These are phyloP conservation scores for Saxispiralis lemnorum DNA, from an alignment of 495 filamentous ascomycete species.

Conservation along the genomic window DNA sequence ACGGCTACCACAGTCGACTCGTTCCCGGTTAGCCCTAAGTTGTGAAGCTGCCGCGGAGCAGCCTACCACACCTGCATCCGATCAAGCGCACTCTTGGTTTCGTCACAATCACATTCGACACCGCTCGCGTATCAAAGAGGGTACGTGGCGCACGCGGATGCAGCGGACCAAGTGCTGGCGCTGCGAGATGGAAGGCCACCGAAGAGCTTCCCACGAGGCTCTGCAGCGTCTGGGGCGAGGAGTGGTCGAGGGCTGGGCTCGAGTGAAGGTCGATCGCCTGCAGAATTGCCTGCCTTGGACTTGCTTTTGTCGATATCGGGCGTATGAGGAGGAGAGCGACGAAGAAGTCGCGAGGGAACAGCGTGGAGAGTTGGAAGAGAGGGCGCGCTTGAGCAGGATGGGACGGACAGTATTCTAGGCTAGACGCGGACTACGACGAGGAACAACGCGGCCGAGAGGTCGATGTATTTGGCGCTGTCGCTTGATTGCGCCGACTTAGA, in stretches of 20 bases:
- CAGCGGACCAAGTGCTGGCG: conserved; percentile 13
- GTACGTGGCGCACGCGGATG: conserved; percentile 16
- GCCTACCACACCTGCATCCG: background rate
- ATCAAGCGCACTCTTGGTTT: background rate
- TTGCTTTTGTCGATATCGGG: conserved; percentile 12
- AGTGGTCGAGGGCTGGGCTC: background rate
- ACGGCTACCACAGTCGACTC: background rate
- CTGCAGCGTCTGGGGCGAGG: background rate
- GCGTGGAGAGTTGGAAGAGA: background rate
- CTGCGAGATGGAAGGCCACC: conserved; percentile 5
- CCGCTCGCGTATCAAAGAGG: background rate
- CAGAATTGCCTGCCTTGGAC: conserved; percentile 6
- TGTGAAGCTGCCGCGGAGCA: background rate
- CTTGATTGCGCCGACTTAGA: no score
- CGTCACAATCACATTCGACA: conserved; percentile 1
- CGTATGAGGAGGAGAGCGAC: conserved; percentile 12
- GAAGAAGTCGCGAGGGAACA: conserved; percentile 1
- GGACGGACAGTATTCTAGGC: background rate
- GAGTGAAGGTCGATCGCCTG: conserved; percentile 1
- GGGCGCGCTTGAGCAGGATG: background rate
- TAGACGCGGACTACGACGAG: no score
- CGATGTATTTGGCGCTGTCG: no score
- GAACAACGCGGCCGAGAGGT: no score
- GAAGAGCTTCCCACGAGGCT: background rate
- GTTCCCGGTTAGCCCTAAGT: no score